Evolutionary conservation across 1,284 basidiomycete genomes (phyloP), one percentile per base, ranked within the genome.

Genomic region (Takashimella koratensis): DNA sequence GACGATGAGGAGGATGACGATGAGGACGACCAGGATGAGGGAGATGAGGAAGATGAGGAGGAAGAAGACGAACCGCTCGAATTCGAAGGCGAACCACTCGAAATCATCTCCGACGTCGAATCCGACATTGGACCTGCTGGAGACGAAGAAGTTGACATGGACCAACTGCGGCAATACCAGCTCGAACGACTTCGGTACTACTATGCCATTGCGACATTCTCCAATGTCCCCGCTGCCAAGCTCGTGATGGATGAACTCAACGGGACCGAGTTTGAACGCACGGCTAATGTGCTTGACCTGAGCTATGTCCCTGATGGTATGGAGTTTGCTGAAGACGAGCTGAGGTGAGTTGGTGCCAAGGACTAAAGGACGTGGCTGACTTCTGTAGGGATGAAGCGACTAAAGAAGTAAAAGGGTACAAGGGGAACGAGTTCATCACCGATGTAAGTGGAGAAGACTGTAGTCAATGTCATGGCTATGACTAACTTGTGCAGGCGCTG

Each of bases 151-250:
- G 68, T 77, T 40, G 69, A 98, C 66, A 90, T 93, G 70, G 87
- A 93, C 64, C 87, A 90, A 16, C 75, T 99, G 51, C 78, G 96
- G 60, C 87, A 84, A 60, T 98, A 99, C 73, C 96, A 99, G 75
- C 80, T 98, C 5, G 92, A 98, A 71, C 82, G 96, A 43, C 77
- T 98, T 63, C 81, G 94, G 87, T 99, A 98, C 77, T 97, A 92
- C 74, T 99, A 98, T 76, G 96, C 96, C 5, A 83, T 99, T 45
- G 86, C 93, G 1, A 90, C 90, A 45, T 98, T 93, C 71, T 88
- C 95, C 67, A 84, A 85, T 6, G 79, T 84, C 4, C 81, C 85
- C 27, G 83, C 91, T 2, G 91, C 95, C 1, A 80, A 83, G 5
- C 86, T 93, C 69, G 84, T 96, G 16, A 88, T 89, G 73, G 77